Percentiles rank a stretch among this genome's conserved stretches.
phyloP scores from a whole-genome alignment of 2,329 filamentous ascomycete genomes.

The Neurospora crassa region DNA sequence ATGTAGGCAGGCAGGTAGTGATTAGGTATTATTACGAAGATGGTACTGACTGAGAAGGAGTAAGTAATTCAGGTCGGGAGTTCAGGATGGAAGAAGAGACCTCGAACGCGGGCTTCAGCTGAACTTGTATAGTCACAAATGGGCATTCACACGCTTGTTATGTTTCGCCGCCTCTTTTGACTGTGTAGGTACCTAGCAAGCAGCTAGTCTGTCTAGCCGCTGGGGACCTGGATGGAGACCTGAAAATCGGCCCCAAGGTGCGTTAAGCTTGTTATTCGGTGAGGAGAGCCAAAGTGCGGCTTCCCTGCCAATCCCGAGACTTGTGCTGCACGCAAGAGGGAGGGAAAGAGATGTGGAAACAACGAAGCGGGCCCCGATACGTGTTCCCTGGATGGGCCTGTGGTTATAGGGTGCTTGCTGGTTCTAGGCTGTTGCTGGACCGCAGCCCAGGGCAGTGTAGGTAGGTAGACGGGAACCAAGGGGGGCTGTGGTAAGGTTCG shows the following conservation, averaged over 20 bases:
- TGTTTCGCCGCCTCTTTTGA: not conserved
- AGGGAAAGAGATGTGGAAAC: not conserved
- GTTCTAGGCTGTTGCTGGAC: not conserved
- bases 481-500: not conserved
- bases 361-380: not conserved
- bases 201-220: not conserved
- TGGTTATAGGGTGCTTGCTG: not conserved
- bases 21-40: slow-evolving; percentile 1
- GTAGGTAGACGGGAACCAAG: not conserved
- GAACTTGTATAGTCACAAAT: not conserved
- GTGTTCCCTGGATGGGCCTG: not conserved
- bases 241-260: not conserved
- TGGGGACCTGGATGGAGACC: not conserved
- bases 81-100: not conserved
- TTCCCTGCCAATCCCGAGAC: not conserved
- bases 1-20: not conserved
- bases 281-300: not conserved
- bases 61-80: not conserved
- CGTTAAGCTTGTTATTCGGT: not conserved
- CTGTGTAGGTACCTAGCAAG: not conserved
- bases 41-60: not conserved
- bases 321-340: not conserved
- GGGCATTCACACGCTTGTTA: not conserved
- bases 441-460: not conserved
- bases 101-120: not conserved